These are phyloP conservation scores for Blepharisma stoltei DNA, from an alignment of 73 alveolate species.

Conservation along the genomic window DNA sequence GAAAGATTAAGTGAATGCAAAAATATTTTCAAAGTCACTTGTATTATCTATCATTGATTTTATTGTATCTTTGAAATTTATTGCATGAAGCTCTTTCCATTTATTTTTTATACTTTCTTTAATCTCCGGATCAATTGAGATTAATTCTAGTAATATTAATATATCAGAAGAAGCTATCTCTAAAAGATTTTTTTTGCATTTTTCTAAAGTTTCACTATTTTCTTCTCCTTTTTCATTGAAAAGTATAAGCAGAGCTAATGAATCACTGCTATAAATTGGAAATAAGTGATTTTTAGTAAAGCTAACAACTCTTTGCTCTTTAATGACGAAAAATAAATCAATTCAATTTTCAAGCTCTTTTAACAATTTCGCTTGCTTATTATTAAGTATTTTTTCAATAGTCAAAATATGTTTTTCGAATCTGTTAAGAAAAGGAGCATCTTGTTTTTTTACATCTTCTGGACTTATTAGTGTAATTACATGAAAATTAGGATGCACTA, in stretches of 20 bases:
- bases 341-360: background rate
- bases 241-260: background rate
- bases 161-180: background rate
- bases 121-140: background rate
- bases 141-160: background rate
- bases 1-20: conserved; percentile 12
- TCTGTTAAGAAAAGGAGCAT: conserved; percentile 61
- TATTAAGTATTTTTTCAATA: conserved; percentile 32
- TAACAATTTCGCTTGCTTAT: background rate
- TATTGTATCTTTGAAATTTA: background rate
- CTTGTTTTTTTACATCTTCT: conserved; percentile 38
- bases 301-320: too few species aligned
- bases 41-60: background rate
- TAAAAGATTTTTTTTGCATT: background rate
- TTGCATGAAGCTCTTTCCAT: background rate
- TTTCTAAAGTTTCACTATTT: background rate
- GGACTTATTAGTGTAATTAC: conserved; percentile 46
- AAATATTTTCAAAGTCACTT: background rate
- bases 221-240: background rate
- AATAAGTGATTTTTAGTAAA: too few species aligned
- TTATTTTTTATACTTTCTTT: background rate
- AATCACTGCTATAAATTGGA: too few species aligned
- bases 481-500: conserved; percentile 41
- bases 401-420: conserved; percentile 62
- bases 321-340: too few species aligned